Base-by-base conservation (phyloP, 495 filamentous ascomycete genomes). In the Xylaria telfairii region DNA sequence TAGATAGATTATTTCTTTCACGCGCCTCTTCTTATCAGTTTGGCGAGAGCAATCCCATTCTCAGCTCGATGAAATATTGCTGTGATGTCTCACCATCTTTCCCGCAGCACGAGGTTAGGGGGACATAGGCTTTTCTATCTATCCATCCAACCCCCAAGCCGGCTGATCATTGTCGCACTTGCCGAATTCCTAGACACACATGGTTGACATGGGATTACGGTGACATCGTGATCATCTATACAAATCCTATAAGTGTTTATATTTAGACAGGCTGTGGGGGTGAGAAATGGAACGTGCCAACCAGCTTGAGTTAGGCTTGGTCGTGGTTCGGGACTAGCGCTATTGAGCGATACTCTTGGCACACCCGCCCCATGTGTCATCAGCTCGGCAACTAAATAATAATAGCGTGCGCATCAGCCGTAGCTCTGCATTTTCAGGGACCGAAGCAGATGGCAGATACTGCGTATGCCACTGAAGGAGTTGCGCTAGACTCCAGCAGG, bases 171-270 rank as follows among this genome's bases (percentile, higher is more conserved):
- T 51, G 1, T 59, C 37, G 24, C 65, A 46, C 34, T 39, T 59
- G 65, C 65, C 51, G 65, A 24, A 12, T 59, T 19, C 51, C n/a
- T 2, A 57, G 46, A 39, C 17, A 21, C 51, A 67, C 65, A 67
- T 67, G 65, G 37, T 46, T 44, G 37, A 26, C 19, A 34, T 46
- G 12, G 49, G 51, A 42, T 67, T 67, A 59, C 37, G 49, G 51
- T 66, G 64, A 66, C 64, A 66, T 66, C 64, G 64, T 34, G 64
- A 66, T 66, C 64, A 49, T 67, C 49, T 59, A 46, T 42, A 28
- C 34, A 67, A 67, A 57, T 59, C 65, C 51, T 44, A 44, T 67
- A 15, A n/a, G 63, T 39, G 64, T 54, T 67, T 67, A 67, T 67
- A 67, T 67, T 67, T 67, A 67, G 65, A 67, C 37, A 4, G 21